phyloP scores from a whole-genome alignment of 768 basidiomycete genomes.

The Tulasnella sp. region DNA sequence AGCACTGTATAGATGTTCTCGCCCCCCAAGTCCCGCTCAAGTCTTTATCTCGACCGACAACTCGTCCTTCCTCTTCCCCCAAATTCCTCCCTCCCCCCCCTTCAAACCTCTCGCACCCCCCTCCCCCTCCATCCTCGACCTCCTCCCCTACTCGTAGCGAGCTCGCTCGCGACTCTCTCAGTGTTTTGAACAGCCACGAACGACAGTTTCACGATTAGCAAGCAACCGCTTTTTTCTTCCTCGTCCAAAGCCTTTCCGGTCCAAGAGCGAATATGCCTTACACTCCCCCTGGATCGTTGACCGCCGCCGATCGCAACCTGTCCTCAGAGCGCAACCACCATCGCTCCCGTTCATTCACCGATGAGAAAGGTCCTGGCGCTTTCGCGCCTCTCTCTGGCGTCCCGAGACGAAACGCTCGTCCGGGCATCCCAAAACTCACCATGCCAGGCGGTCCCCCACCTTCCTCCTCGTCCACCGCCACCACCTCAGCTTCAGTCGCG shows the following conservation, averaged over 20 bases:
- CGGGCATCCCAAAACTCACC: not conserved
- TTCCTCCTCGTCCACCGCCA: not conserved
- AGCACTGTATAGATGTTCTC: not conserved
- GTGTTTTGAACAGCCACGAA: not conserved
- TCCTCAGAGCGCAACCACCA: not conserved
- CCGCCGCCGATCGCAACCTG: not conserved
- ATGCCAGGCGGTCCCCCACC: not conserved
- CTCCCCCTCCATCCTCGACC: not conserved
- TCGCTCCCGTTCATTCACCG: constrained; percentile 4
- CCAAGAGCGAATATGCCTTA: constrained; percentile 4
- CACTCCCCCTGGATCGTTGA: not conserved
- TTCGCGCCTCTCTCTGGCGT: constrained; percentile 6
- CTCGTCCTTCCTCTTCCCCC: not conserved
- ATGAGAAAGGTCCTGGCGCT: constrained; percentile 8
- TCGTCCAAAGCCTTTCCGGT: not conserved
- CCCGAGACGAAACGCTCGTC: constrained; percentile 1
- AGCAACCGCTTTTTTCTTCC: not conserved
- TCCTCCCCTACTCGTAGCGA: not conserved
- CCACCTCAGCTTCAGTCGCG: not conserved
- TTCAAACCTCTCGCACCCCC: not conserved
- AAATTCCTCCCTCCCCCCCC: not conserved
- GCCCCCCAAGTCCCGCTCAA: not conserved
- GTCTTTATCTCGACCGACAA: not conserved
- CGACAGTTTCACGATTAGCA: not conserved
- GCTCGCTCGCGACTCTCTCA: not conserved